Base-by-base conservation (phyloP, 1,284 basidiomycete genomes). In the Fistulinella cinereoalba region DNA sequence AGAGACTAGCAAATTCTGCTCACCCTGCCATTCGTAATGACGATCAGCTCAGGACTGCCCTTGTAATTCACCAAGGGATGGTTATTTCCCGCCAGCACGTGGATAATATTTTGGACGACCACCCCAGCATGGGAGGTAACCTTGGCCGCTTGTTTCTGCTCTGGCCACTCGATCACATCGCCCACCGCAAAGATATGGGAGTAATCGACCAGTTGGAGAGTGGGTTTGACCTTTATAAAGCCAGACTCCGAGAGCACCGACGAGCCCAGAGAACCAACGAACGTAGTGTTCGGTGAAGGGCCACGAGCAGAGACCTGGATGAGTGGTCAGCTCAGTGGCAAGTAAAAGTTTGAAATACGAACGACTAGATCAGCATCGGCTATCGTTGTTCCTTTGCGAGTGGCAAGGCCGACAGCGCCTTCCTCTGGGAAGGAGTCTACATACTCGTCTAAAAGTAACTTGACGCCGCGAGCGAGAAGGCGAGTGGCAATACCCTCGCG, bases 11-110 rank as follows among this genome's bases (percentile, higher is more conserved):
- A 13, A 6, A 32, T 11, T 25, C 19, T 19, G 22, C 73, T 47
- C 41, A 83, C 83, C 74, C 70, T 79, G 45, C 83, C 83, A 47
- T 78, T 73, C 9, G 81, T 79, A 44, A 85, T 56, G 19, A 76
- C 33, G 38, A 85, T 80, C 47, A 77, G 50, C 60, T 85, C 82
- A 0, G 58, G 46, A 18, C 65, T 64, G 15, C 79, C 78, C 44
- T 75, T 73, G 62, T 86, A 85, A 13, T 56, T 56, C 51, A 70
- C 72, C 50, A 67, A 58, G 1, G 60, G 49, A 9, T 58, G 49
- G 15, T n/a, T 31, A 45, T 58, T 58, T 22, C 71, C 72, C 4
- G 56, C 56, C 36, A 80, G 64, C 51, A 73, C 62, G n/a, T 68
- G 66, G 2, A 73, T 37, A n/a, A 81, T 55, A 50, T 84, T 85